Base-by-base conservation (phyloP, 768 basidiomycete species). In the Suillus ampliporus region DNA sequence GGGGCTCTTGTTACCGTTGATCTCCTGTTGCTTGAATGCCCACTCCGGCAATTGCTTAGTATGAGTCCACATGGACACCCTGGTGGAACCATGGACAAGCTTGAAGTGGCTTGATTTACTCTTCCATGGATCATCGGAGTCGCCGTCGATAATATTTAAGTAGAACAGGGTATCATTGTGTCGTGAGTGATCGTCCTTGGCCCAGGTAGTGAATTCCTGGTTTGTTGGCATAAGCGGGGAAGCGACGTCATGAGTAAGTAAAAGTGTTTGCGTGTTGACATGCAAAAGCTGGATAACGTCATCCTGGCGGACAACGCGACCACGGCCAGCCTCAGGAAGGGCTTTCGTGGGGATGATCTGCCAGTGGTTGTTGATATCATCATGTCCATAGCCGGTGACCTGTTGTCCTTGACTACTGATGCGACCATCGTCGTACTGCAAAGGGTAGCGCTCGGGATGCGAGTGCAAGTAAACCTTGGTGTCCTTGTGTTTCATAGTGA, bases 181-280 rank as follows among this genome's bases (percentile, higher is more conserved):
- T 56, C 91, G 84, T 9, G 84, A 81, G 61, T 87, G 79, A 66
- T 97, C 92, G 64, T 92, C 89, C 71, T 86, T 90, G 5, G 89
- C 74, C 87, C 89, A 91, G 0, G 97, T 99, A 7, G 97, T 99
- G 76, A 99, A 95, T 75, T 99, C 97, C 73, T 98, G 95, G 75
- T 99, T 99, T 53, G 97, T 99, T 17, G 97, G 90, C 90, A 94
- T 96, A 54, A 95, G 85, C 5, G 97, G 93, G 1, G 94, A 97
- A 0, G 97, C 97, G 62, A 99, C 97, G 74, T 99, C 97, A 69
- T 99, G 97, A 3, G 96, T 97, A 48, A 99, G 78, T 51, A 99
- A 88, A 61, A 88, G 77, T 1, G 88, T 86, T 65, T 96, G 81
- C 11, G 96, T 97, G 74, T 86, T 86, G 72, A 94, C 84, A 70